Evolutionary conservation across 2,329 filamentous ascomycete species (phyloP), one percentile per base, ranked within the genome.

Genomic region (Westerdykella aurantiaca): DNA sequence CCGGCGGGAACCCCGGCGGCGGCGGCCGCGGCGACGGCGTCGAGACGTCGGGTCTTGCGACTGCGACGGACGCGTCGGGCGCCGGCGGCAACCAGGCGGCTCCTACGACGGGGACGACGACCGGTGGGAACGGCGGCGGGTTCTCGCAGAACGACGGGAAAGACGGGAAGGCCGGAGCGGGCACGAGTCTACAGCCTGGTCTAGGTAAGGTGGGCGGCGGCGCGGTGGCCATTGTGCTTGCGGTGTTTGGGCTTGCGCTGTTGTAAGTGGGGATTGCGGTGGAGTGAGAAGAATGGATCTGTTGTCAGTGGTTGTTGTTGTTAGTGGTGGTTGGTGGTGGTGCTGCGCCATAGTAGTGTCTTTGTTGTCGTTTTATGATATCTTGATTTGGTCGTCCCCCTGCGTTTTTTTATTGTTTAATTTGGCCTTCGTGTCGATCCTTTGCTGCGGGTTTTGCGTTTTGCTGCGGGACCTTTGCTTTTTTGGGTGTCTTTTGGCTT

Each of bases 1-100:
- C 79, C 21, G 80, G 79, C 63, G 69, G 80, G 22, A 73, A 70
- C 38, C 76, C 76, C 35, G 71, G 68, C 22, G 74, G 75, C 16
- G 70, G 72, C 34, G 71, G 72, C 45, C 66, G 65, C 34, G 66
- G 63, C 41, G 55, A 55, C 11, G 41, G 46, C 9, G 33, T 14
- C 33, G 39, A 45, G 5, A 34, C 43, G 4, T 49, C 52, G 10
- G 51, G 52, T 12, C 45, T 52, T 18, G 48, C 45, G 11, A 38
- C 54, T 4, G 43, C 33, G 2, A 41, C 46, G n/a, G 25, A 31
- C 13, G 42, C 29, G 34, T 33, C 33, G 37, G 46, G 22, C 41
- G 31, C 31, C 3, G 31, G 31, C 31, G 51, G 22, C 35, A n/a
- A 21, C 16, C 10, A 39, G 41, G 23, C 23, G 43, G 51, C 43